A percentile compares a stretch with the other conserved stretches of the same genome.
Evolutionary conservation across 192 early-diverging fungal genomes (phyloP).

Genomic region (Blastocladiella britannica): DNA sequence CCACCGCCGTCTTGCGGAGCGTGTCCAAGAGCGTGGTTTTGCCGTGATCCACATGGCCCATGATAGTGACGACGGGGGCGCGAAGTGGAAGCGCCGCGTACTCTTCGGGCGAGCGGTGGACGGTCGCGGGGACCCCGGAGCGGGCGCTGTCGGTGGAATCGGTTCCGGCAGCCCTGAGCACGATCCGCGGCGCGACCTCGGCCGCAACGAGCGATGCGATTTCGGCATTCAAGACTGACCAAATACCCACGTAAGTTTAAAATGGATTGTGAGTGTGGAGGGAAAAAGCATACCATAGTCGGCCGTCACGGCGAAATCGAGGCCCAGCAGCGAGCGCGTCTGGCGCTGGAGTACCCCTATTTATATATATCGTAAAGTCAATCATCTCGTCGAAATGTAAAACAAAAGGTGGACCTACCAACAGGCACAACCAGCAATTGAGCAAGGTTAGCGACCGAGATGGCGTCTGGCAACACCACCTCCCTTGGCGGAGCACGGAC

Average conservation of each 20-base stretch:
- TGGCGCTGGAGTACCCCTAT: constrained; percentile 25
- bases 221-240: neutral
- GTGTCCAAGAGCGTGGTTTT: constrained; percentile 90
- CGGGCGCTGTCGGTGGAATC: neutral
- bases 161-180: neutral
- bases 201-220: neutral
- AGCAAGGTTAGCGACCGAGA: constrained; percentile 63
- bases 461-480: constrained; percentile 55
- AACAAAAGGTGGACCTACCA: constrained; percentile 11
- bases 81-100: constrained; percentile 49
- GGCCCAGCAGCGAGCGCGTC: constrained; percentile 41
- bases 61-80: constrained; percentile 87
- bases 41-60: constrained; percentile 93
- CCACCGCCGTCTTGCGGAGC: constrained; percentile 73
- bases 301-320: constrained; percentile 63
- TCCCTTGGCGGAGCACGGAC: constrained; percentile 24
- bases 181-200: neutral
- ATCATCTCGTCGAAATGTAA: neutral
- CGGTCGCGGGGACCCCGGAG: neutral
- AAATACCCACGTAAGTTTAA: neutral
- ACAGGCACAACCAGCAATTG: constrained; percentile 52
- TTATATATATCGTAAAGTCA: neutral
- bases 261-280: too few species aligned
- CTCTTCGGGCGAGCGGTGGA: constrained; percentile 42
- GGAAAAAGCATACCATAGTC: constrained; percentile 23